Base-by-base conservation (phyloP, 371 early-diverging fungal genomes). In the Zopfochytrium polystomum region DNA sequence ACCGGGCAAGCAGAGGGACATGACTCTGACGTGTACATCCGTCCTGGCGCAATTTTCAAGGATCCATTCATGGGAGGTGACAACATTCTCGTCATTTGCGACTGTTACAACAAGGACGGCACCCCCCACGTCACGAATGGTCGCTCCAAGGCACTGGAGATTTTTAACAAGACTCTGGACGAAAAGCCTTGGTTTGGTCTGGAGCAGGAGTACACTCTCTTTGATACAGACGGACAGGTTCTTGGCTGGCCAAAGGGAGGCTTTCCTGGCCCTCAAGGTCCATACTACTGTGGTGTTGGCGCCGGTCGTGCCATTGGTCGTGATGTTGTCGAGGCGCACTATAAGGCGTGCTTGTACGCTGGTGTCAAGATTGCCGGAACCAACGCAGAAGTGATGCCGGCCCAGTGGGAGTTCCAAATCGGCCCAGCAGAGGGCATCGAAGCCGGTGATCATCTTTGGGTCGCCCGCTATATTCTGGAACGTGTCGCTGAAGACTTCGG, bases 1-100 rank as follows among this genome's bases (percentile, higher is more conserved):
- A 84, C 84, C 49, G 79, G 77, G 29, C 84, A 84, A 71, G 79
- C 84, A 25, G 73, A 77, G 46, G 83, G 83, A 38, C 77, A 84
- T 54, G 76, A 84, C 52, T 84, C 84, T 44, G 84, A 84, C 70
- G 75, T 82, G 38, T 66, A 81, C 52, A 72, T 84, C 56, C 65
- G 76, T 42, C 84, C 84, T 18, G 78, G 72, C 52, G 74, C 84
- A 34, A 65, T 84, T 25, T 84, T 69, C 52, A 71, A 70, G 55
- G 84, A 84, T 67, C 84, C 84, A 38, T 84, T 84, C 79, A 77
- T 78, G 58, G 75, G 80, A 48, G 83, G 83, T 26, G 78, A 80
- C 42, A 84, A 84, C 71, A 84, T 83, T 58, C 64, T 83, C 53
- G 84, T 82, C 46, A 56, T 83, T 27, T 73, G 74, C 65, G 82